Conservation (phyloP, 768 basidiomycete genomes). For the Panus rudis region DNA sequence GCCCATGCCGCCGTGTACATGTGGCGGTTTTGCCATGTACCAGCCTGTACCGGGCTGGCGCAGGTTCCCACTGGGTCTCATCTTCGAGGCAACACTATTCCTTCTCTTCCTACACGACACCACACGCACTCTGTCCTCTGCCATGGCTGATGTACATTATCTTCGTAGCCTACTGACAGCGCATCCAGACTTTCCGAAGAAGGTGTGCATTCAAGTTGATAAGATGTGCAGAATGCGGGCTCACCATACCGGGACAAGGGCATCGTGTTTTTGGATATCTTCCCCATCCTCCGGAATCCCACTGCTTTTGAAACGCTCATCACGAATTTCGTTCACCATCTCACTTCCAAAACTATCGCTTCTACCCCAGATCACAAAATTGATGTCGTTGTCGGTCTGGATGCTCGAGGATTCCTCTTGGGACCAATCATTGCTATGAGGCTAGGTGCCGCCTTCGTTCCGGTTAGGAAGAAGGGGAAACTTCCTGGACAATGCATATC, state of each 20-base stretch:
- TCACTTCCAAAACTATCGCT: constrained; percentile 72
- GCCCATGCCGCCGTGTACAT: no score
- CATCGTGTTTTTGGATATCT: constrained; percentile 89
- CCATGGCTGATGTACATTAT: constrained; percentile 72
- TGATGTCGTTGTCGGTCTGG: constrained; percentile 91
- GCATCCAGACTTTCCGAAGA: constrained; percentile 83
- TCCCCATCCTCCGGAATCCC: constrained; percentile 86
- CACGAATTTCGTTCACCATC: constrained; percentile 79
- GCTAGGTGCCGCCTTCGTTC: constrained; percentile 90
- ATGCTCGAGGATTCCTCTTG: constrained; percentile 92
- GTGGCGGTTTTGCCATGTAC: no score
- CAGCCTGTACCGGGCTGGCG: no score
- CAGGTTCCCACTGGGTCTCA: no score
- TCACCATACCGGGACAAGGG: constrained; percentile 42
- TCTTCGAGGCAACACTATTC: no score
- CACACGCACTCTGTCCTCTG: no score
- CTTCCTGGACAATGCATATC: constrained; percentile 80
- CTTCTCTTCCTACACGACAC: no score
- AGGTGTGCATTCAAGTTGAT: constrained; percentile 40
- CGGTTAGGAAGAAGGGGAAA: constrained; percentile 91
- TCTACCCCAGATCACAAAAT: constrained; percentile 56
- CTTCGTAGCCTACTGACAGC: constrained; percentile 53
- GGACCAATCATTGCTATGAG: constrained; percentile 89
- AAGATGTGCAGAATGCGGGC: neutral
- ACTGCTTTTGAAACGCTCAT: constrained; percentile 85